Base-by-base conservation (phyloP, 768 basidiomycete genomes). In the Sarcomyxa edulis region DNA sequence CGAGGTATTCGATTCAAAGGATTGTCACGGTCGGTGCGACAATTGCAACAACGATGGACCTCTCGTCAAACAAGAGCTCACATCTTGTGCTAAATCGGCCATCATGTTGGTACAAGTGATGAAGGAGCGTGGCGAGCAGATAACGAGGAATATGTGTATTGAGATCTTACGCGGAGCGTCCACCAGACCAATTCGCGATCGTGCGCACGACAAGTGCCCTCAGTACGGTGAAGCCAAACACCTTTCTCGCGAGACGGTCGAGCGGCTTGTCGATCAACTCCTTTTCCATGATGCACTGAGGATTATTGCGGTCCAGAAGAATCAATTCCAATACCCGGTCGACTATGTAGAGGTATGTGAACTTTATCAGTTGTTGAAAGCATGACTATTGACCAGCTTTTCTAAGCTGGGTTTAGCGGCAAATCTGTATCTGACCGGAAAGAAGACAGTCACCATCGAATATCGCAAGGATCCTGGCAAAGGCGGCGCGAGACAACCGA, bases 1-100 rank as follows among this genome's bases (percentile, higher is more conserved):
- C 45, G 89, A 99, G 55, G 64, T 65, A 7, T 97, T 97, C 59
- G 72, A 83, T 43, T 63, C 71, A 22, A 62, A 55, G 18, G 48
- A 76, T 11, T 99, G 96, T 53, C 58, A 72, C 25, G 64, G 68
- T 27, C 69, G 72, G 4, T 99, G 96, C 58, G 88, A 98, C 57
- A 93, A 89, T 46, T 99, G 96, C 54, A 60, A 72, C 29, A 65
- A 72, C 35, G 64, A 65, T 22, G 63, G 67, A 11, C 65, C 61
- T 7, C 49, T 70, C 5, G 52, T 69, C 12, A 62, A 60, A 8
- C 60, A 69, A 26, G 81, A 96, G 52, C 70, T 89, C n/a, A 81
- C 81, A 0, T 51, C 59, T 1, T 61, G 69, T 20, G 87, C 84
- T 0, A 59, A 57, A 23, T 60, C 68, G 14, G 70, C 78, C n/a